Conservation (phyloP, 2,329 filamentous ascomycete species). For the Sclerotinia nivalis region DNA sequence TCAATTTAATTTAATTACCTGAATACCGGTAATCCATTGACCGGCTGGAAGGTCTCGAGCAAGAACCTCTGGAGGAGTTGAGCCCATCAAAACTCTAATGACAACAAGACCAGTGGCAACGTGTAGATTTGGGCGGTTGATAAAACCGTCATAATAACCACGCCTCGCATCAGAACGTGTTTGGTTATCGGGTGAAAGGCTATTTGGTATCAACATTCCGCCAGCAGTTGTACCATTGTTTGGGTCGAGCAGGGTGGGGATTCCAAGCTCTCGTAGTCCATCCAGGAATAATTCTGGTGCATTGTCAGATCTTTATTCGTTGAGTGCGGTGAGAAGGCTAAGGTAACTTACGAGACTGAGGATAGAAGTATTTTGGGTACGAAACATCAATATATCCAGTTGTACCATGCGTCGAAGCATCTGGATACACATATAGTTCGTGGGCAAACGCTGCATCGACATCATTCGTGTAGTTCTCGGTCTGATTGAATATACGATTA, state of each 20-base stretch:
- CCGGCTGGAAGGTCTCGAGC: conserved; percentile 24
- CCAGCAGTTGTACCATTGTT: conserved; percentile 45
- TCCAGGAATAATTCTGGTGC: conserved; percentile 44
- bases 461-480: conserved; percentile 43
- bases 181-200: conserved; percentile 44
- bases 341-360: conserved; percentile 43
- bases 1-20: conserved; percentile 39
- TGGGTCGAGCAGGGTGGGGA: conserved; percentile 43
- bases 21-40: conserved; percentile 42
- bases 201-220: conserved; percentile 44
- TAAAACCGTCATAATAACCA: conserved; percentile 45
- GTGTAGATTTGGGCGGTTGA: conserved; percentile 45
- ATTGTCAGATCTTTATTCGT: neutral
- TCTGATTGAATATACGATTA: conserved; percentile 29
- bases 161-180: conserved; percentile 46
- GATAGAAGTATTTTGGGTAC: conserved; percentile 46
- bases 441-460: conserved; percentile 32
- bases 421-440: conserved; percentile 37
- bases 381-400: conserved; percentile 44
- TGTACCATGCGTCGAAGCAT: conserved; percentile 40
- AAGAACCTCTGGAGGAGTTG: conserved; percentile 14
- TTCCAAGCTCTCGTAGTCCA: conserved; percentile 44
- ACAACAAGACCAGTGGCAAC: conserved; percentile 45
- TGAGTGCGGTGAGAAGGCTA: neutral
- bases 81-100: conserved; percentile 42